These are phyloP conservation scores for Phytopythium oedochilum DNA, from an alignment of 352 stramenopile genomes.

Conservation along the genomic window DNA sequence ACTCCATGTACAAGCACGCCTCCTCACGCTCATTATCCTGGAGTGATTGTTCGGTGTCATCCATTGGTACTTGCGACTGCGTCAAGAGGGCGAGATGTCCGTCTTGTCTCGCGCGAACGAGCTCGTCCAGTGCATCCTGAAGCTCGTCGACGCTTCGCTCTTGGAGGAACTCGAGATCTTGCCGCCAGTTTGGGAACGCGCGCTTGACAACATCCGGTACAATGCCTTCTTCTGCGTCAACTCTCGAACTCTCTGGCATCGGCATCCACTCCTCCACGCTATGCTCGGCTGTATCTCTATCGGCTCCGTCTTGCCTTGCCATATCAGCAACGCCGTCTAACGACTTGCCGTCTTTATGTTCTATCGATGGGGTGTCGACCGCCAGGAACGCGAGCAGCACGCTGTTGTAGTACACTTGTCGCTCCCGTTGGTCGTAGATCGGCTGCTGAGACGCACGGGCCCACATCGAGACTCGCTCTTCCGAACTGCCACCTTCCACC, in stretches of 20 bases:
- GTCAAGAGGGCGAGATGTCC: background rate
- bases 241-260: background rate
- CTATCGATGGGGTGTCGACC: background rate
- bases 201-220: constrained; percentile 37
- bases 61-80: background rate
- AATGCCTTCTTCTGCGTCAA: background rate
- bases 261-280: constrained; percentile 5
- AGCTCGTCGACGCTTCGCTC: constrained; percentile 27
- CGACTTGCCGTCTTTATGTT: background rate
- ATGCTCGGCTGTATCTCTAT: background rate
- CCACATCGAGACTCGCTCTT: constrained; percentile 28
- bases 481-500: background rate
- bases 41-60: background rate
- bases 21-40: background rate
- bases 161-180: constrained; percentile 38
- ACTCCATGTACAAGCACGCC: constrained; percentile 1
- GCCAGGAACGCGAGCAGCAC: constrained; percentile 16
- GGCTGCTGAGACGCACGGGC: constrained; percentile 24
- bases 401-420: constrained; percentile 26
- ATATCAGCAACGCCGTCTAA: background rate
- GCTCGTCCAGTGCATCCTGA: background rate
- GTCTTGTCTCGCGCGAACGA: background rate
- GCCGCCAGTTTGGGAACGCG: constrained; percentile 39
- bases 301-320: background rate
- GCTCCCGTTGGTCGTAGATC: constrained; percentile 17